Evolutionary conservation across 1,139 yeast genomes (phyloP).

Genomic region (Candida freyschussii): DNA sequence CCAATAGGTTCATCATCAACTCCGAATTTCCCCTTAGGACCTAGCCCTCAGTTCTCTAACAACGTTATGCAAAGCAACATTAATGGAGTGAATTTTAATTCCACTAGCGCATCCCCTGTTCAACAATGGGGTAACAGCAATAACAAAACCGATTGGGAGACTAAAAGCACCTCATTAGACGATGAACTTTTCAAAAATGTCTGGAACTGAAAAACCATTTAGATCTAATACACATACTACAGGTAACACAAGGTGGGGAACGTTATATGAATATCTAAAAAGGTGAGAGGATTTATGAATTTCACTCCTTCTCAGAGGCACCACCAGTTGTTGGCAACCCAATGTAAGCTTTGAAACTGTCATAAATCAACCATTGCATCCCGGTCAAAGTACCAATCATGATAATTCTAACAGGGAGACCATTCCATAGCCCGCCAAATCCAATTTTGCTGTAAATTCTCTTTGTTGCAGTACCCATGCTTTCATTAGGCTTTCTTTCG

Average conservation of each 20-base stretch:
- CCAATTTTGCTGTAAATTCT: constrained; percentile 82
- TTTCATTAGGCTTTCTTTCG: constrained; percentile 63
- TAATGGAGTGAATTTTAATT: too few relatives aligned
- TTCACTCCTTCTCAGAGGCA: neutral
- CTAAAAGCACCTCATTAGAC: constrained; percentile 44
- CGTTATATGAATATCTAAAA: too few relatives aligned
- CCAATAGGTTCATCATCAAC: constrained; percentile 43
- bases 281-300: too few relatives aligned
- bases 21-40: constrained; percentile 30
- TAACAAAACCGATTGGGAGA: too few relatives aligned
- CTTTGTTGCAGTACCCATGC: constrained; percentile 58
- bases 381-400: constrained; percentile 98
- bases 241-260: too few relatives aligned
- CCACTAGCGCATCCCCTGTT: too few relatives aligned
- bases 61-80: too few relatives aligned
- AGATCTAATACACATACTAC: too few relatives aligned
- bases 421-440: constrained; percentile 89
- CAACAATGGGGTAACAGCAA: neutral
- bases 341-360: constrained; percentile 83
- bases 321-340: constrained; percentile 93
- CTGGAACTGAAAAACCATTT: constrained; percentile 36
- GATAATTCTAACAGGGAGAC: constrained; percentile 86
- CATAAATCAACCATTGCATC: constrained; percentile 93
- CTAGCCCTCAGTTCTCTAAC: too few relatives aligned
- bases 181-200: constrained; percentile 68